Percentiles rank a stretch among this genome's conserved stretches.
phyloP scores from a whole-genome alignment of 345 rosid genomes.

The Moricandia moricandioides region DNA sequence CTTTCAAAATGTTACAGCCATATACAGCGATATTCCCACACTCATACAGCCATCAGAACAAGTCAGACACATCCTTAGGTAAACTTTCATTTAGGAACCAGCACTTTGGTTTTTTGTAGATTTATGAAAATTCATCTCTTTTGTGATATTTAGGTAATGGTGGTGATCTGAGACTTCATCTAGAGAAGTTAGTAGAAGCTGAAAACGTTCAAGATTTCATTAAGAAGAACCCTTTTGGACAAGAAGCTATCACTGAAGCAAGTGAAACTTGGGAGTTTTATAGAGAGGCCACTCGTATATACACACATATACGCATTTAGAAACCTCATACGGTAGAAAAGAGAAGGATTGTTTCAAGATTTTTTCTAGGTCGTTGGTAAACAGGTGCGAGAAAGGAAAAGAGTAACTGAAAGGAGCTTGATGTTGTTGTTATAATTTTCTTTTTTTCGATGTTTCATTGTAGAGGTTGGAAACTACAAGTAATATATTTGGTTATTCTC shows the following conservation, averaged over 20 bases:
- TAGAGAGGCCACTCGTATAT: slow-evolving; percentile 29
- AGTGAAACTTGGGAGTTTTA: slow-evolving; percentile 66
- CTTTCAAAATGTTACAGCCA: slow-evolving; percentile 39
- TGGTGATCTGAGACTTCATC: slow-evolving; percentile 67
- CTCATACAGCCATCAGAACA: slow-evolving; percentile 51
- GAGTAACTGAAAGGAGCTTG: neutral
- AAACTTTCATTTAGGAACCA: slow-evolving; percentile 2
- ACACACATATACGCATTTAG: neutral
- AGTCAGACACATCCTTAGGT: slow-evolving; percentile 65
- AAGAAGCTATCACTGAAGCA: slow-evolving; percentile 53
- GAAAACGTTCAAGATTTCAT: slow-evolving; percentile 58
- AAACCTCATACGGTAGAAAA: neutral
- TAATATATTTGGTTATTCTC: neutral
- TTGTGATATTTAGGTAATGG: slow-evolving; percentile 47
- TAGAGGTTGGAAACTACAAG: neutral
- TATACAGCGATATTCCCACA: slow-evolving; percentile 74
- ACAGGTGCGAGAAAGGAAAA: neutral
- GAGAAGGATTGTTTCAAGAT: neutral
- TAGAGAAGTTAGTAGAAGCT: slow-evolving; percentile 55
- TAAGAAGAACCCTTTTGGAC: slow-evolving; percentile 69
- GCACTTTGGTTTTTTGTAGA: neutral
- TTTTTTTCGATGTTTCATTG: neutral
- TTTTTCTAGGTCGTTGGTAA: neutral
- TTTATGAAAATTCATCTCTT: neutral
- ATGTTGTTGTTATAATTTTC: neutral